phyloP scores from a whole-genome alignment of 768 basidiomycete species.

The Phylloporus sp. region DNA sequence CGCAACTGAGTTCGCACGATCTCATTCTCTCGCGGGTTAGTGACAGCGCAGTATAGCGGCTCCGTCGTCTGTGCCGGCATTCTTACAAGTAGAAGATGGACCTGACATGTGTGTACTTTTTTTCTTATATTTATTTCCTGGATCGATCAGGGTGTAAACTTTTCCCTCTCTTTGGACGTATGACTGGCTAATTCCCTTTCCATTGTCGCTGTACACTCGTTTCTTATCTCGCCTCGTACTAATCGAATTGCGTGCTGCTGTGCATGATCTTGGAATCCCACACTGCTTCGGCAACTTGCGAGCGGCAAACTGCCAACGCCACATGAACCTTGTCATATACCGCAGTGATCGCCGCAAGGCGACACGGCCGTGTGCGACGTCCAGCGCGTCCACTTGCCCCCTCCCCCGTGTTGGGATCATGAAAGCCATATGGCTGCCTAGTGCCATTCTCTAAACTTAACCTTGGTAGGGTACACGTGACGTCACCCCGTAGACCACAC shows the following conservation, averaged over 20 bases:
- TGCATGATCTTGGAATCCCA: background rate
- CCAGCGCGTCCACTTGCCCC: background rate
- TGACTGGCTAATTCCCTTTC: slow-evolving; percentile 5
- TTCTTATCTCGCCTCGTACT: slow-evolving; percentile 8
- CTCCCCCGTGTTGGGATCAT: slow-evolving; percentile 10
- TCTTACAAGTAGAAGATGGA: background rate
- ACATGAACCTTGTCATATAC: slow-evolving; percentile 26
- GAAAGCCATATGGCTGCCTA: slow-evolving; percentile 12
- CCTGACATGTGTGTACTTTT: slow-evolving; percentile 16
- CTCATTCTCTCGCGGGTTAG: slow-evolving; percentile 15
- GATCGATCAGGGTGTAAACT: slow-evolving; percentile 20
- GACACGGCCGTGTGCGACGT: slow-evolving; percentile 5
- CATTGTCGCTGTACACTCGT: slow-evolving; percentile 1
- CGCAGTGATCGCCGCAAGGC: slow-evolving; percentile 16
- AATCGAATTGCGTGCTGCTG: slow-evolving; percentile 10
- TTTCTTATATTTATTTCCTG: slow-evolving; percentile 3
- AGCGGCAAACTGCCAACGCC: slow-evolving; percentile 23
- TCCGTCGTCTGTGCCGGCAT: background rate
- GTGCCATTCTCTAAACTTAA: slow-evolving; percentile 22
- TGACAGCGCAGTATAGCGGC: slow-evolving; percentile 13
- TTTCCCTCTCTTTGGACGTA: slow-evolving; percentile 7
- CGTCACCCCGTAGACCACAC: slow-evolving; percentile 19
- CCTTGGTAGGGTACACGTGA: slow-evolving; percentile 18
- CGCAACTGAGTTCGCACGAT: slow-evolving; percentile 32
- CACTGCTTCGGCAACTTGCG: slow-evolving; percentile 12